A percentile compares a stretch with the other conserved stretches of the same genome.
phyloP scores from a whole-genome alignment of 495 filamentous ascomycete species.

The Xylona heveae region DNA sequence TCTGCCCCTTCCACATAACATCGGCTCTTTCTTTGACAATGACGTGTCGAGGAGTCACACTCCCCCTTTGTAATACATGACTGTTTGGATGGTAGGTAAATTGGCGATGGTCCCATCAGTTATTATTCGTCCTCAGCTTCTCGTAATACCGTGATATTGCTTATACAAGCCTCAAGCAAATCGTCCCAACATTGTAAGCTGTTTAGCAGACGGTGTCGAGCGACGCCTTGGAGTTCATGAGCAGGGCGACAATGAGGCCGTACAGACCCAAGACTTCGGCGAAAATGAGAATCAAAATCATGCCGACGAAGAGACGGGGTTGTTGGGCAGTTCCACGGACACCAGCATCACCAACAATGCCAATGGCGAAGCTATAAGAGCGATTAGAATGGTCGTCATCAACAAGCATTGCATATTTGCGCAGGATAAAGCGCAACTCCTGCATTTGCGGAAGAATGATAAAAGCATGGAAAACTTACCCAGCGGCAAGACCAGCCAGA shows the following conservation, averaged over 20 bases:
- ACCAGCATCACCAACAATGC: constrained; percentile 98
- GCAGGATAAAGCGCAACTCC: too few relatives aligned
- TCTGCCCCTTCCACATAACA: too few relatives aligned
- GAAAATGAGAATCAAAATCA: constrained; percentile 99
- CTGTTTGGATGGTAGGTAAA: too few relatives aligned
- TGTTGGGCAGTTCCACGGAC: constrained; percentile 96
- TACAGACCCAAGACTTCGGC: constrained; percentile 99
- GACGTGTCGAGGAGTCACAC: too few relatives aligned
- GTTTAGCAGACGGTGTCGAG: constrained; percentile 23
- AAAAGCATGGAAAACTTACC: constrained; percentile 29
- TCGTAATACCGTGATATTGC: too few relatives aligned
- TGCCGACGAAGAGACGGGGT: constrained; percentile 93
- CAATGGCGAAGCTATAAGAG: constrained; percentile 65
- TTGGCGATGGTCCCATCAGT: too few relatives aligned
- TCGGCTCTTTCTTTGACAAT: too few relatives aligned
- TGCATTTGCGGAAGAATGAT: too few relatives aligned
- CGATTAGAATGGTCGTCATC: constrained; percentile 1
- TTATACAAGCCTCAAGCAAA: too few relatives aligned
- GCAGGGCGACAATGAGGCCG: constrained; percentile 90
- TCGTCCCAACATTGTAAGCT: background rate
- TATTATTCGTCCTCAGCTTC: too few relatives aligned
- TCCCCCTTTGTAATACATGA: too few relatives aligned
- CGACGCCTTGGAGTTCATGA: constrained; percentile 83
- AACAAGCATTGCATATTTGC: background rate
- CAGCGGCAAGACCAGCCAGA: constrained; percentile 90